Conservation (phyloP, 768 basidiomycete species). For the Naganishia antarctica region DNA sequence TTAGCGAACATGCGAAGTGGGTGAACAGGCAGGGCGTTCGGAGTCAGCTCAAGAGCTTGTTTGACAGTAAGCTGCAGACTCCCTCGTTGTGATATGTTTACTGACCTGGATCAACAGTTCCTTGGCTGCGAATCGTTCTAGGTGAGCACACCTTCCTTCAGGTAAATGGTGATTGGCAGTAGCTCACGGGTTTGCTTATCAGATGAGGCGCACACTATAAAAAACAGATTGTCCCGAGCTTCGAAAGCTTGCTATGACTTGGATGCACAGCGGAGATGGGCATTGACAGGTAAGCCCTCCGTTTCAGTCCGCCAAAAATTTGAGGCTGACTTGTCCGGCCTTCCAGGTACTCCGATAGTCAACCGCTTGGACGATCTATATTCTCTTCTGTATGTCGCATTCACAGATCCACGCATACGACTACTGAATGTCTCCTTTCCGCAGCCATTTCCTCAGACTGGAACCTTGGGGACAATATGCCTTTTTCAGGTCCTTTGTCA, state of each 20-base stretch:
- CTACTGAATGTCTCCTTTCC: slow-evolving; percentile 6
- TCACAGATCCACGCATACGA: not conserved
- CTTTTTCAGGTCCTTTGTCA: slow-evolving; percentile 82
- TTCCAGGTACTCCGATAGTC: slow-evolving; percentile 83
- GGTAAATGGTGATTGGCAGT: not conserved
- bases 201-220: slow-evolving; percentile 94
- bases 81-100: slow-evolving; percentile 12
- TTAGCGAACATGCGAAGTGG: slow-evolving; percentile 65
- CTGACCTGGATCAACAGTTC: slow-evolving; percentile 52
- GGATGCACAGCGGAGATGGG: slow-evolving; percentile 75
- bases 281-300: slow-evolving; percentile 63
- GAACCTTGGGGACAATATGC: slow-evolving; percentile 51
- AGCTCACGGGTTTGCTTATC: too few relatives aligned
- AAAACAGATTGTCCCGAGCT: slow-evolving; percentile 60
- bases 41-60: slow-evolving; percentile 54
- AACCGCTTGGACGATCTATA: slow-evolving; percentile 88
- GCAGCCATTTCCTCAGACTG: slow-evolving; percentile 47
- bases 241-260: slow-evolving; percentile 70
- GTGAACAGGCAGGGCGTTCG: slow-evolving; percentile 39
- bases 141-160: slow-evolving; percentile 14
- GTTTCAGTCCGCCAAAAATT: not conserved
- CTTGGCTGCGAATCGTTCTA: slow-evolving; percentile 75
- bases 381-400: slow-evolving; percentile 54
- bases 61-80: slow-evolving; percentile 40
- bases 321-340: not conserved